Conservation (phyloP, 805 yeast genomes). For the Ogataea neopini region DNA sequence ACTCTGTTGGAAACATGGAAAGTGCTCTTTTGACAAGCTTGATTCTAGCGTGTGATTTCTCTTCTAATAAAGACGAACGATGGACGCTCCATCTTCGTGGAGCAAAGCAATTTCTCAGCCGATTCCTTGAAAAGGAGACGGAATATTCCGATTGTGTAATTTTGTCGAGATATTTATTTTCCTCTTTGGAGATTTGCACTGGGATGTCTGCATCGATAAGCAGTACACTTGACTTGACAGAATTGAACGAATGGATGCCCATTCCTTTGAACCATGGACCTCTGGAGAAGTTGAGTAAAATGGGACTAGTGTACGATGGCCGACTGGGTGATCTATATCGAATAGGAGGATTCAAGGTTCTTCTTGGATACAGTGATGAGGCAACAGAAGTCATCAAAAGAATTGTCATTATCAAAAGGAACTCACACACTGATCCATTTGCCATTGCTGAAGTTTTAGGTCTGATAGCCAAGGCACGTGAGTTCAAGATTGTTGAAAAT, state of each 20-base stretch:
- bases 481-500: constrained; percentile 26
- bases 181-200: constrained; percentile 54
- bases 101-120: constrained; percentile 58
- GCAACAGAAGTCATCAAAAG: constrained; percentile 27
- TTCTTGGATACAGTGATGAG: constrained; percentile 33
- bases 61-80: constrained; percentile 50
- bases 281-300: constrained; percentile 19
- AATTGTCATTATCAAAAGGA: constrained; percentile 20
- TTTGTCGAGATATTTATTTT: constrained; percentile 36
- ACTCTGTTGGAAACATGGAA: constrained; percentile 51
- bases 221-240: constrained; percentile 48
- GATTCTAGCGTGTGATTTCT: constrained; percentile 59
- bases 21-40: constrained; percentile 66
- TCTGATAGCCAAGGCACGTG: constrained; percentile 25
- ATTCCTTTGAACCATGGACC: constrained; percentile 31
- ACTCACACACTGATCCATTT: constrained; percentile 15
- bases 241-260: constrained; percentile 39
- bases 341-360: constrained; percentile 28
- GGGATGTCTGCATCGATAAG: constrained; percentile 52
- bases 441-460: constrained; percentile 22
- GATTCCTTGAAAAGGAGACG: constrained; percentile 33
- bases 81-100: constrained; percentile 68
- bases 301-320: constrained; percentile 32
- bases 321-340: constrained; percentile 10
- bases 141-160: constrained; percentile 21